Percentiles rank a stretch among this genome's conserved stretches.
Conservation (phyloP, 208 protist genomes). For the Borovskyia barvae region DNA sequence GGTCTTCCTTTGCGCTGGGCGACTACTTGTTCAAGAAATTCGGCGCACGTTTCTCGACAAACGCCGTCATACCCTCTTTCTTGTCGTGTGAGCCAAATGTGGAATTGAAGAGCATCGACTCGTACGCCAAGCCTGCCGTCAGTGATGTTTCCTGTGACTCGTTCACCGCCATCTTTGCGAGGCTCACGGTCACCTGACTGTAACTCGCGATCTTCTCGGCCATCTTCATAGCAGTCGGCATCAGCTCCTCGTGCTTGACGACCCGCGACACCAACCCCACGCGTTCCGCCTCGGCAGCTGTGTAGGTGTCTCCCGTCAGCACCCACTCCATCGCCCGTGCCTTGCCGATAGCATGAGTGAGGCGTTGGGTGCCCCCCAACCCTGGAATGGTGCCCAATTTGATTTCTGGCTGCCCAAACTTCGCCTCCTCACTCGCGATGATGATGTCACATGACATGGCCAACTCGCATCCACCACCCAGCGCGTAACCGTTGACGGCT, state of each 20-base stretch:
- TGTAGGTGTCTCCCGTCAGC: conserved; percentile 83
- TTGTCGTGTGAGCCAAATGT: conserved; percentile 92
- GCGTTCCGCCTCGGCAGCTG: conserved; percentile 72
- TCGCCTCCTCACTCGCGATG: conserved; percentile 77
- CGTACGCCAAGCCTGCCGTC: conserved; percentile 75
- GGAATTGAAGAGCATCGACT: conserved; percentile 81
- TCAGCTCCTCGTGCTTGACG: conserved; percentile 74
- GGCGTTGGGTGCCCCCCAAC: conserved; percentile 90
- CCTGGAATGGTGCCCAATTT: conserved; percentile 94
- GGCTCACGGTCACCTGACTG: conserved; percentile 81
- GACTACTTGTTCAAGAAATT: conserved; percentile 77
- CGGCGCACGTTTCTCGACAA: conserved; percentile 90
- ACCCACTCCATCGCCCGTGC: conserved; percentile 93
- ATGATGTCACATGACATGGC: conserved; percentile 92
- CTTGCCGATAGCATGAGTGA: conserved; percentile 90
- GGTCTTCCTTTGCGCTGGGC: neutral
- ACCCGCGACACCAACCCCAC: conserved; percentile 84
- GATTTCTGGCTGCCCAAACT: conserved; percentile 92
- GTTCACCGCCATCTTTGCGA: conserved; percentile 90
- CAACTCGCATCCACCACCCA: conserved; percentile 93
- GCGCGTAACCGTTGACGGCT: conserved; percentile 84
- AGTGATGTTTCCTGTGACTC: conserved; percentile 79
- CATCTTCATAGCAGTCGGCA: conserved; percentile 55
- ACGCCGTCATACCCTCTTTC: conserved; percentile 92
- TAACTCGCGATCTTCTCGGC: conserved; percentile 66